These are phyloP conservation scores for Boletellus ananiceps DNA, from an alignment of 768 basidiomycete species.

Conservation along the genomic window DNA sequence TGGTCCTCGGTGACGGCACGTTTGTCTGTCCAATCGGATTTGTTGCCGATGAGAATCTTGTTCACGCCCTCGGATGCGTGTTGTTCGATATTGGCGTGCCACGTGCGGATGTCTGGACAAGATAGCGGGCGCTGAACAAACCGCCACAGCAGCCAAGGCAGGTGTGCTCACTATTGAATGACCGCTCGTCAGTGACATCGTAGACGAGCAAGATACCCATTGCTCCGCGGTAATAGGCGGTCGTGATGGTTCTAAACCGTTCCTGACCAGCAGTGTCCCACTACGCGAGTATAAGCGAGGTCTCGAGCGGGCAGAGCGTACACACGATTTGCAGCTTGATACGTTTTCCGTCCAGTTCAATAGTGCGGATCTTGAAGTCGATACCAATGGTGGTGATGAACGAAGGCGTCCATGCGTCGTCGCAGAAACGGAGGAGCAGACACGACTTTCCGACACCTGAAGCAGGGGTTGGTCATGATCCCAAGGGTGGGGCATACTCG, in stretches of 20 bases:
- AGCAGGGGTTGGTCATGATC: slow-evolving; percentile 11
- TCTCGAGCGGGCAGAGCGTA: slow-evolving; percentile 9
- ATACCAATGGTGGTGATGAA: slow-evolving; percentile 99
- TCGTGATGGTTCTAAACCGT: slow-evolving; percentile 96
- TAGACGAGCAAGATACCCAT: slow-evolving; percentile 99
- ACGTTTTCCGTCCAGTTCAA: slow-evolving; percentile 95
- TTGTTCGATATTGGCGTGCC: slow-evolving; percentile 97
- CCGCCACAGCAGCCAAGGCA: slow-evolving; percentile 13
- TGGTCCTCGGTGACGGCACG: slow-evolving; percentile 87
- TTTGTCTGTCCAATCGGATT: slow-evolving; percentile 98
- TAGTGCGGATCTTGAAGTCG: slow-evolving; percentile 99
- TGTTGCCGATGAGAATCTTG: slow-evolving; percentile 99
- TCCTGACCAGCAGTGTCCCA: slow-evolving; percentile 99
- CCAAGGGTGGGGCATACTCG: neutral
- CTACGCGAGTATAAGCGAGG: slow-evolving; percentile 38
- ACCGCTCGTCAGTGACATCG: slow-evolving; percentile 91
- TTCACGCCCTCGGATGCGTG: slow-evolving; percentile 98
- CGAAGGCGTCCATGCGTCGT: slow-evolving; percentile 98
- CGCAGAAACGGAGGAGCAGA: slow-evolving; percentile 93
- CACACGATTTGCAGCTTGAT: slow-evolving; percentile 98
- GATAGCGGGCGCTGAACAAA: neutral
- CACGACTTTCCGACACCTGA: slow-evolving; percentile 95
- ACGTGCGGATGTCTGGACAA: slow-evolving; percentile 86
- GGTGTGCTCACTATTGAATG: slow-evolving; percentile 83
- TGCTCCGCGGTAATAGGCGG: slow-evolving; percentile 97